Base-by-base conservation (phyloP, 1,139 yeast species). In the Protomyces inouyei region DNA sequence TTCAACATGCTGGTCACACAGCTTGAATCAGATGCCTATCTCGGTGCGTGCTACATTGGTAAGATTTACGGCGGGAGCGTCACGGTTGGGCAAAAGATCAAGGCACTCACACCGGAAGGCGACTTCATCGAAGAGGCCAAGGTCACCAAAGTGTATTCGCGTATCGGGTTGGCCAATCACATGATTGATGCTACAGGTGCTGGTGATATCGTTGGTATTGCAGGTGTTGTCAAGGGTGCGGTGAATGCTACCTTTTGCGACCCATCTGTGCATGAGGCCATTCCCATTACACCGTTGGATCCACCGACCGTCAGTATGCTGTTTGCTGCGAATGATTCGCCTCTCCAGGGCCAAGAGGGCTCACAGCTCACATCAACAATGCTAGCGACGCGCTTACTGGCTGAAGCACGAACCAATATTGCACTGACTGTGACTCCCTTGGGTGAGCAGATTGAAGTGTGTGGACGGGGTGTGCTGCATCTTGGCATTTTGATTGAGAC, bases 401-500 rank as follows among this genome's bases (percentile, higher is more conserved):
- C 64, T 1, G 64, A 60, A 54, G 64, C 64, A 23, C 55, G 59
- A n/a, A 60, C 64, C 32, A 60, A 60, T n/a, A 57, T 60, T n/a
- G 64, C 64, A 5, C 35, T 60, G 40, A 21, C 51, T 4, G 55
- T 60, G 16, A n/a, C 54, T 12, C 37, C 55, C 3, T 25, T 45
- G 25, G 59, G 59, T 18, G 64, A 60, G 37, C 55, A 46, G 16
- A 54, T 60, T 18, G 64, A 60, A 37, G 64, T 60, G 12, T 40
- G 64, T n/a, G 64, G 64, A 6, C 59, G 64, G 3, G 64, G 64
- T 10, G 64, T 60, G 9, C 40, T 60, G 51, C 64, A 60, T 25
- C 51, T 60, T 9, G 64, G 64, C 25, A 60, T 60, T 25, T 48
- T 60, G 38, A 54, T 60, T 10, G 64, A 60, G 32, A 60, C 64